Evolutionary conservation across 2,329 filamentous ascomycete species (phyloP).

Genomic region (Blumeriella jaapii): DNA sequence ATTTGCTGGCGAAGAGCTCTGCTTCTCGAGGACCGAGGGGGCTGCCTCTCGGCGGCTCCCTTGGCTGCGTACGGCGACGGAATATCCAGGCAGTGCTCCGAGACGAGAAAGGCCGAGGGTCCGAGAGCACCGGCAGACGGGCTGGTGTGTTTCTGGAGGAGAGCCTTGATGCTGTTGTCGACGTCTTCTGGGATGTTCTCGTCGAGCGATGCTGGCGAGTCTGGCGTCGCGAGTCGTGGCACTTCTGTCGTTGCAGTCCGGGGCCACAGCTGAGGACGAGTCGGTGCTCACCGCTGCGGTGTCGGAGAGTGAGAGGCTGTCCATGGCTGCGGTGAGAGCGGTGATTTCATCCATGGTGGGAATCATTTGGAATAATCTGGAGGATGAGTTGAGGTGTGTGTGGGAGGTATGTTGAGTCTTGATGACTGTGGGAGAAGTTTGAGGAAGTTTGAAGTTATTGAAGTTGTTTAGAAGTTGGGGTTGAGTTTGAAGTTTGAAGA

Average conservation of each 20-base stretch:
- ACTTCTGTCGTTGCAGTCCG: conserved; percentile 4
- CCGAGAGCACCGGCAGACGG: background rate
- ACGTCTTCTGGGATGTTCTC: conserved; percentile 8
- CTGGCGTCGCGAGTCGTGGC: conserved; percentile 4
- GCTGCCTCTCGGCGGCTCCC: conserved; percentile 5
- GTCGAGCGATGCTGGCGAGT: conserved; percentile 6
- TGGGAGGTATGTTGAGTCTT: too few relatives aligned
- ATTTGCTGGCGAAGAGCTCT: background rate
- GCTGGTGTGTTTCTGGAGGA: conserved; percentile 2
- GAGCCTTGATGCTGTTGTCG: conserved; percentile 8
- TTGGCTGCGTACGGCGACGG: conserved; percentile 3
- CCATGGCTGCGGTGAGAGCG: conserved; percentile 1
- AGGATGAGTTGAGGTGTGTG: too few relatives aligned
- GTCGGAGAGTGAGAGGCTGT: conserved; percentile 1
- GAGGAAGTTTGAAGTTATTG: too few relatives aligned
- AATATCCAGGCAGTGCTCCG: conserved; percentile 5
- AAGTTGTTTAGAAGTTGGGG: too few relatives aligned
- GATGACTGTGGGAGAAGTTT: too few relatives aligned
- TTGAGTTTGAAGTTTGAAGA: too few relatives aligned
- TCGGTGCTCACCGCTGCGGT: background rate
- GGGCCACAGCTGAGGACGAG: background rate
- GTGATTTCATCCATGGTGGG: background rate
- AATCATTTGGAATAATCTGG: conserved; percentile 1
- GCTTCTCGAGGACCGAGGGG: conserved; percentile 5
- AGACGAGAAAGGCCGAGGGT: conserved; percentile 6